Conservation (phyloP, 176 grass and related monocot species). For the Aegilops umbellulata region DNA sequence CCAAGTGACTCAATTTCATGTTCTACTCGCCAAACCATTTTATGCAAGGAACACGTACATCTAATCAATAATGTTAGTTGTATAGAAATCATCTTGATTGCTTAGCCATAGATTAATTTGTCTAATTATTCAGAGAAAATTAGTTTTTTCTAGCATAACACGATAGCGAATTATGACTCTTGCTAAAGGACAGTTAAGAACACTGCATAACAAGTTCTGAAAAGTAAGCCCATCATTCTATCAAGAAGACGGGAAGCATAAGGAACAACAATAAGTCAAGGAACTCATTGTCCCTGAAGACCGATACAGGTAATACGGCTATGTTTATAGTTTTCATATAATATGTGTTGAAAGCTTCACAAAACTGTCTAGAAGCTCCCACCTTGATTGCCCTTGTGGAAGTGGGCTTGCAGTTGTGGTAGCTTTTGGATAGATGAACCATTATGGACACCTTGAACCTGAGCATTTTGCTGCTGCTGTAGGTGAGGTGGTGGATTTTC, state of each 20-base stretch:
- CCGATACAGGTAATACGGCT: background rate
- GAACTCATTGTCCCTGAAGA: background rate
- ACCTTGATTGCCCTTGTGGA: constrained; percentile 96
- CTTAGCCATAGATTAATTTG: constrained; percentile 1
- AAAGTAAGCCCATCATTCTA: background rate
- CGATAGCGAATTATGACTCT: background rate
- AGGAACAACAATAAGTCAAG: constrained; percentile 5
- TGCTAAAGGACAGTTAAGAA: background rate
- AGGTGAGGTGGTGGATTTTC: constrained; percentile 26
- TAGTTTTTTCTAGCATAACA: constrained; percentile 3
- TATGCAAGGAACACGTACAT: background rate
- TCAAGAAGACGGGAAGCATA: background rate
- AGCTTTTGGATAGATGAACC: constrained; percentile 48
- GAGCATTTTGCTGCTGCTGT: constrained; percentile 30
- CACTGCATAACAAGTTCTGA: background rate
- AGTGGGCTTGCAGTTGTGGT: constrained; percentile 65
- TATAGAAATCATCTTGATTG: constrained; percentile 7
- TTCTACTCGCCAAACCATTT: background rate
- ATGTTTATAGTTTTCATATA: constrained; percentile 29
- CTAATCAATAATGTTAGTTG: background rate
- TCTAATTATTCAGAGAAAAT: background rate
- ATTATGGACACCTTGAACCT: constrained; percentile 46
- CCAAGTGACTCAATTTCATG: background rate
- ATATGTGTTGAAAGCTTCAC: constrained; percentile 41
- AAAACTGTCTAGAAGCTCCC: constrained; percentile 76